phyloP scores from a whole-genome alignment of 805 yeast genomes.

The Cyberlindnera misumaiensis region DNA sequence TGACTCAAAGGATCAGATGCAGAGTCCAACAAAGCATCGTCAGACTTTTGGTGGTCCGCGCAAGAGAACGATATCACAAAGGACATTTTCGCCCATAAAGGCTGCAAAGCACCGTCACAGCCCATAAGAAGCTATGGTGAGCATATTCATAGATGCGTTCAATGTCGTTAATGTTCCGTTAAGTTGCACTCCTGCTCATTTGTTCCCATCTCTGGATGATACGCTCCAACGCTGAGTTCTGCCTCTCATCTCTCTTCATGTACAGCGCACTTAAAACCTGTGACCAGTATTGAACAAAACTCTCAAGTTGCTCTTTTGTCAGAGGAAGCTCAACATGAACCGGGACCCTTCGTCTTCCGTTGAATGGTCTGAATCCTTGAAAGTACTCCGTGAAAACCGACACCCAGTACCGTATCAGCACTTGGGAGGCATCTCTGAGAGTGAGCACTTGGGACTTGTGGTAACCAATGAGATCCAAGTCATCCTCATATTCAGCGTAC shows the following conservation, averaged over 20 bases:
- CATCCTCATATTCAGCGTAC: constrained; percentile 48
- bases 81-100: constrained; percentile 19
- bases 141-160: not conserved
- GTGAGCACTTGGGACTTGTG: constrained; percentile 27
- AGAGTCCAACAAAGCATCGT: not conserved
- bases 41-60: constrained; percentile 19
- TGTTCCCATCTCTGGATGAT: constrained; percentile 31
- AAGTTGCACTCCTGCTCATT: constrained; percentile 1
- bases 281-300: constrained; percentile 49
- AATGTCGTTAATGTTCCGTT: not conserved
- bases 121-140: not conserved
- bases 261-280: constrained; percentile 38
- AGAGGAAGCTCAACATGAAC: constrained; percentile 24
- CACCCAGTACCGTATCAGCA: constrained; percentile 42
- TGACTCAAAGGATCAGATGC: no score
- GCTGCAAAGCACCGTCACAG: constrained; percentile 16
- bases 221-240: constrained; percentile 26
- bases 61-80: constrained; percentile 17
- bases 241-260: constrained; percentile 25
- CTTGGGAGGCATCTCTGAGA: constrained; percentile 36
- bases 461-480: constrained; percentile 45
- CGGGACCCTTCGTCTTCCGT: constrained; percentile 21
- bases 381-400: constrained; percentile 54
- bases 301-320: constrained; percentile 23
- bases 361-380: constrained; percentile 13